Base-by-base conservation (phyloP, 495 filamentous ascomycete species). In the Penicillium manginii region DNA sequence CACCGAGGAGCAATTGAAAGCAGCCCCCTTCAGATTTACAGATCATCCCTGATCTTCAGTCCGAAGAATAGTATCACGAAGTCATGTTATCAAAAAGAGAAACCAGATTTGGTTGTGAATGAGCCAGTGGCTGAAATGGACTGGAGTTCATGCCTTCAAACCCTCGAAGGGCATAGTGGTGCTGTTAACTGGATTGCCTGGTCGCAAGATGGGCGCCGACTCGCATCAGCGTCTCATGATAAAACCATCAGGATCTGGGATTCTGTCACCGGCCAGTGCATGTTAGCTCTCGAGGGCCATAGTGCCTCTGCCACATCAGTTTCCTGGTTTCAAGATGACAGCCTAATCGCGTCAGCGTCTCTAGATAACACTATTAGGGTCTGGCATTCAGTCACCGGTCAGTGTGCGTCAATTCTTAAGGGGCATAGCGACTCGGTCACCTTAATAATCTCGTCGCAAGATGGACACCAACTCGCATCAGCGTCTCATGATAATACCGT, bases 131-230 rank as follows among this genome's bases (percentile, higher is more conserved):
- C n/a, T n/a, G n/a, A n/a, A n/a, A n/a, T n/a, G n/a, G n/a, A n/a
- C n/a, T 42, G 39, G 17, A 18, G 18, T 42, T 49, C 43, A 2
- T 22, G 31, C 18, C 11, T 59, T 14, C 40, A 46, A 46, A 47
- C 42, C 19, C 33, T 53, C 15, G 21, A 60, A 45, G 54, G 54
- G 8, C 35, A 51, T 54, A 46, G 42, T 22, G 12, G 12, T 12
- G n/a, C 4, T 10, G 18, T 46, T 14, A 22, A 8, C 5, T 46
- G 4, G 18, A 46, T 46, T 46, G 18, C 18, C 18, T 46, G 18
- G 42, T 46, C 42, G 39, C 39, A 5, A 42, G 39, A 42, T 42
- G 39, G 39, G n/a, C 7, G 15, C 39, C 39, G 39, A 42, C 39
- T 42, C 39, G 39, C 39, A 42, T 42, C 39, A 42, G 39, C 39